Percentiles rank a stretch among this genome's conserved stretches.
These are phyloP conservation scores for Calendula officinalis DNA, from an alignment of 129 eudicot genomes.

Conservation along the genomic window DNA sequence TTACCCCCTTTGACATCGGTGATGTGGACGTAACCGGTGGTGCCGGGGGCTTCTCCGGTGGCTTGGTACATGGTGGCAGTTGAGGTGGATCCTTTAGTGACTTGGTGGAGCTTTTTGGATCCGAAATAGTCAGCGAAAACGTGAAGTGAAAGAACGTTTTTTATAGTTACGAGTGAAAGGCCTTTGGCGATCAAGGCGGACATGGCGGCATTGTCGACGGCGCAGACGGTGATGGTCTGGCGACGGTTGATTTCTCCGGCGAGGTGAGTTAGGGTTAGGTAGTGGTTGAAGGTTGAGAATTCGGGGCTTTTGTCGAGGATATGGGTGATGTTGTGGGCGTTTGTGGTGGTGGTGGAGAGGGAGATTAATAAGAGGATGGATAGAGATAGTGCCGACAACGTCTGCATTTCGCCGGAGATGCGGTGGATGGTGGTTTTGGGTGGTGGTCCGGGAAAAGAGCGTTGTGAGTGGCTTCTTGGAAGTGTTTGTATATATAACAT, in stretches of 20 bases:
- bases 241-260: slow-evolving; percentile 68
- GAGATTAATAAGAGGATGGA: slow-evolving; percentile 30
- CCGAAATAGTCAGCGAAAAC: slow-evolving; percentile 66
- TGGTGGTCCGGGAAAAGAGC: neutral
- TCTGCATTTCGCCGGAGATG: slow-evolving; percentile 35
- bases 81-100: slow-evolving; percentile 51
- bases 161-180: slow-evolving; percentile 37
- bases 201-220: slow-evolving; percentile 73
- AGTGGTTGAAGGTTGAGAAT: slow-evolving; percentile 61
- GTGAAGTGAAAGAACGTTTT: slow-evolving; percentile 63
- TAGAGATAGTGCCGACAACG: slow-evolving; percentile 19
- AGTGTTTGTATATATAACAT: slow-evolving; percentile 13
- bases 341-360: slow-evolving; percentile 41
- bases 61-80: slow-evolving; percentile 67
- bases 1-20: slow-evolving; percentile 78
- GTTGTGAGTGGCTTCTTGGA: slow-evolving; percentile 17
- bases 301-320: slow-evolving; percentile 71
- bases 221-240: slow-evolving; percentile 58
- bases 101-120: slow-evolving; percentile 23
- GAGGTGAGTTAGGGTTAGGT: slow-evolving; percentile 65
- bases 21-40: slow-evolving; percentile 58
- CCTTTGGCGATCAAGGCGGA: slow-evolving; percentile 39
- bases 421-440: neutral
- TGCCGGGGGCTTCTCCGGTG: slow-evolving; percentile 63
- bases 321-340: slow-evolving; percentile 69